Percentiles rank a stretch among this genome's conserved stretches.
phyloP scores from a whole-genome alignment of 257 asterid species.

The Buddleja alternifolia region DNA sequence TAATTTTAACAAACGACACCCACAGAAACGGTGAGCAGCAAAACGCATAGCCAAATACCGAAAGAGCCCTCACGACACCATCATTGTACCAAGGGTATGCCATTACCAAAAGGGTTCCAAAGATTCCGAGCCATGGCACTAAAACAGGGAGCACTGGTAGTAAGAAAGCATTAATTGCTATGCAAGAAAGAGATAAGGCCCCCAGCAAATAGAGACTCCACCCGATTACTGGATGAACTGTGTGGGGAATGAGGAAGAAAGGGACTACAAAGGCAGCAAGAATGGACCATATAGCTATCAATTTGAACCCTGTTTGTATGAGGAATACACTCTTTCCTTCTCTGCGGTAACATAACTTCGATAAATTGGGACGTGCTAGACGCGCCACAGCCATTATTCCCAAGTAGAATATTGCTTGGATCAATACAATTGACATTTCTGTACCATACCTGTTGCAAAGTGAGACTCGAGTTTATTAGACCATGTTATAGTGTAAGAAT shows the following conservation, averaged over 20 bases:
- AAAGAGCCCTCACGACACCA: constrained; percentile 79
- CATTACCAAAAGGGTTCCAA: constrained; percentile 78
- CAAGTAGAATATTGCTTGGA: constrained; percentile 60
- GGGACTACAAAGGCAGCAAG: constrained; percentile 72
- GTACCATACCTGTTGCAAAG: constrained; percentile 55
- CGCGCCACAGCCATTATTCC: constrained; percentile 68
- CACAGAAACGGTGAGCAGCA: constrained; percentile 71
- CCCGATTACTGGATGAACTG: constrained; percentile 80
- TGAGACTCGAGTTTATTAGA: not conserved
- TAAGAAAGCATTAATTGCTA: constrained; percentile 62
- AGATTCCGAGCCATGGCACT: constrained; percentile 65
- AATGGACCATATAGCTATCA: constrained; percentile 71
- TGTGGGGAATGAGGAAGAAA: constrained; percentile 72
- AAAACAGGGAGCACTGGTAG: constrained; percentile 73
- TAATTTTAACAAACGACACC: constrained; percentile 50
- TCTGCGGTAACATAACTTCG: constrained; percentile 73
- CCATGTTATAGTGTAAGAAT: not conserved
- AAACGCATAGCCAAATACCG: constrained; percentile 71
- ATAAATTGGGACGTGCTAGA: constrained; percentile 75
- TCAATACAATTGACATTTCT: constrained; percentile 66
- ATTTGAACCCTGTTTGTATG: constrained; percentile 63
- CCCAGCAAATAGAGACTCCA: constrained; percentile 86
- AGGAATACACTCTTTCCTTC: constrained; percentile 67
- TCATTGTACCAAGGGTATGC: constrained; percentile 81
- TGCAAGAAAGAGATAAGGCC: constrained; percentile 53